These are phyloP conservation scores for Termitomyces sp. DNA, from an alignment of 768 basidiomycete species.

Conservation along the genomic window DNA sequence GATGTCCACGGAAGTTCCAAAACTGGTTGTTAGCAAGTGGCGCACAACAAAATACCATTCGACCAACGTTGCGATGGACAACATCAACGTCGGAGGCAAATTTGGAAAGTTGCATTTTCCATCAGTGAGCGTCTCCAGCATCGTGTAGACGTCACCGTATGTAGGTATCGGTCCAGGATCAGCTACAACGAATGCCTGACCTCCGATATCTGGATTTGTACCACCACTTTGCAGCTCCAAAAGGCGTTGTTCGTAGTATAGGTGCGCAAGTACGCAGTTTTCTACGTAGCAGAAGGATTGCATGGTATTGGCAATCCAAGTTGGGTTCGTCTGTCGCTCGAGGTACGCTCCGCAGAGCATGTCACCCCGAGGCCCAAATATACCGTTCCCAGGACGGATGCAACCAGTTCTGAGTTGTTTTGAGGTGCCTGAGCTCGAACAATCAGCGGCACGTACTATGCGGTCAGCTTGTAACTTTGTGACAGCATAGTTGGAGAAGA, in stretches of 20 bases:
- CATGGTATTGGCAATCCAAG: constrained; percentile 55
- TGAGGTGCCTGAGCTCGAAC: constrained; percentile 20
- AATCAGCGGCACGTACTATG: constrained; percentile 36
- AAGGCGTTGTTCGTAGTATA: constrained; percentile 71
- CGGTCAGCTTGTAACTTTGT: constrained; percentile 60
- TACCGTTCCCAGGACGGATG: constrained; percentile 74
- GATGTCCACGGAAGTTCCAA: constrained; percentile 29
- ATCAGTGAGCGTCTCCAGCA: constrained; percentile 52
- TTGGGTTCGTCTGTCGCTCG: constrained; percentile 52
- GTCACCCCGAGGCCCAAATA: constrained; percentile 76
- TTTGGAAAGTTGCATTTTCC: constrained; percentile 52
- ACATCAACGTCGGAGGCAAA: constrained; percentile 61
- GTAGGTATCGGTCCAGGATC: constrained; percentile 65
- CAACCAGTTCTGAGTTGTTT: constrained; percentile 60
- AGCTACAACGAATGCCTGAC: constrained; percentile 62
- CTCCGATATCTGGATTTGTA: constrained; percentile 62
- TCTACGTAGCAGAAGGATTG: constrained; percentile 74
- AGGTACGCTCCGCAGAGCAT: constrained; percentile 65
- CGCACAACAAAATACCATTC: constrained; percentile 53
- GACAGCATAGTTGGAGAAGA: constrained; percentile 77
- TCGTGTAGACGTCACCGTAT: constrained; percentile 59
- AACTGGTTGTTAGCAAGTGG: constrained; percentile 29
- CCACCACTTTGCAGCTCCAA: constrained; percentile 39
- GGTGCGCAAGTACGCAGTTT: constrained; percentile 69
- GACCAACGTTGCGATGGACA: constrained; percentile 56